Base-by-base conservation (phyloP, 306 rosid species). In the Macrotyloma uniflorum region DNA sequence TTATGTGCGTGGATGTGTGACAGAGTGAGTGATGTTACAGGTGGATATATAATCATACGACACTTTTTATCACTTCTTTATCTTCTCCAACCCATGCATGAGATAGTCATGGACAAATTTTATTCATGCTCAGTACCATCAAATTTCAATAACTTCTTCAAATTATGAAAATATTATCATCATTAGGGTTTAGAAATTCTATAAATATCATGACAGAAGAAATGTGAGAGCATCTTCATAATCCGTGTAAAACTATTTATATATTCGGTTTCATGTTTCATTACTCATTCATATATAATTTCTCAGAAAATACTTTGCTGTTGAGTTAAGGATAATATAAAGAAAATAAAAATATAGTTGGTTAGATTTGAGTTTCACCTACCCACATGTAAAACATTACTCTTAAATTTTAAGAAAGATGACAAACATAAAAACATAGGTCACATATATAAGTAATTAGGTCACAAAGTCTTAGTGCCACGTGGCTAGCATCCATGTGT, bases 401-500 rank as follows among this genome's bases (percentile, higher is more conserved):
- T 14, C 38, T 59, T 15, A 38, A 8, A 9, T n/a, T 28, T 15
- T 2, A 38, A 8, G n/a, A 28, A 28, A 26, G 14, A 59, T n/a
- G 35, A 67, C 77, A 54, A 58, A 36, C 32, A 42, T 61, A 58
- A 50, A 14, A 35, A 61, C 5, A 59, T 57, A 57, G 66, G 40
- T 59, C 70, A 70, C 20, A 69, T 43, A 32, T 59, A 42, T 62
- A 38, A 24, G 62, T 70, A 40, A 40, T 40, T 68, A n/a, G 69
- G 62, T 23, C 43, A 35, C 63, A 61, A 58, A 36, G 3, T 74
- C 49, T 28, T 55, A 79, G 67, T 80, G 88, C 81, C 91, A 84
- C 88, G 51, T 86, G 89, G 69, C 75, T 33, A 64, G 20, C 53
- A 26, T 50, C 73, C 91, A 89, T 66, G 91, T 83, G 79, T 82